A percentile compares a stretch with the other conserved stretches of the same genome.
Conservation (phyloP, 768 basidiomycete species). For the Termitomyces sp. region DNA sequence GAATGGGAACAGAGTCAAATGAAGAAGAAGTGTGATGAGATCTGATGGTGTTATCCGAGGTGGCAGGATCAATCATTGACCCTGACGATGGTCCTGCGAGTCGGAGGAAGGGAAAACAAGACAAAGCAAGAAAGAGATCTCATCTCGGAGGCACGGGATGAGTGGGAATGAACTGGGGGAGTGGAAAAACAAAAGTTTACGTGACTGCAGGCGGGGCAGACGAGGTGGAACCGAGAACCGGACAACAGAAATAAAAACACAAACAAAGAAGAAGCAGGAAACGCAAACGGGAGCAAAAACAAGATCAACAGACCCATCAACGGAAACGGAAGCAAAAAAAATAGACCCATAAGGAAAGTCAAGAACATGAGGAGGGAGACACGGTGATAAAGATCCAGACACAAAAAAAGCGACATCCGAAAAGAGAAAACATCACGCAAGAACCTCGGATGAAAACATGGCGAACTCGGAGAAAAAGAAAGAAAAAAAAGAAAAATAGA, state of each 20-base stretch:
- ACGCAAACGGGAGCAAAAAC: not conserved
- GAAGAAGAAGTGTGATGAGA: not conserved
- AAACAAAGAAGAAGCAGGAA: not conserved
- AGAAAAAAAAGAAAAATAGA: no score
- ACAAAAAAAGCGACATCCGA: not conserved
- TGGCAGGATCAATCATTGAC: conserved; percentile 19
- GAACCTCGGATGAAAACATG: not conserved
- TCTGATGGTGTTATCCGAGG: conserved; percentile 4
- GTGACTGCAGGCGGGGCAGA: not conserved
- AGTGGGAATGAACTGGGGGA: not conserved
- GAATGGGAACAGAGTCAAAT: not conserved
- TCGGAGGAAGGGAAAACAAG: not conserved
- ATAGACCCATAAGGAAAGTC: conserved; percentile 3
- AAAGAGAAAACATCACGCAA: not conserved
- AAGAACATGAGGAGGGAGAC: not conserved
- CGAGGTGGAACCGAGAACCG: not conserved
- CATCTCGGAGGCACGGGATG: not conserved
- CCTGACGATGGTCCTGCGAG: not conserved
- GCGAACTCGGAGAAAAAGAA: not conserved
- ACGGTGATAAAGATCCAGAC: not conserved
- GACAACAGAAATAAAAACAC: not conserved
- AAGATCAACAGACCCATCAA: not conserved
- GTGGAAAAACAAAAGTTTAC: not conserved
- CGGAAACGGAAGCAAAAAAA: conserved; percentile 1
- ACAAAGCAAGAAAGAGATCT: not conserved